Evolutionary conservation across 2,329 filamentous ascomycete genomes (phyloP), one percentile per base, ranked within the genome.

Genomic region (Neonectria sp.): DNA sequence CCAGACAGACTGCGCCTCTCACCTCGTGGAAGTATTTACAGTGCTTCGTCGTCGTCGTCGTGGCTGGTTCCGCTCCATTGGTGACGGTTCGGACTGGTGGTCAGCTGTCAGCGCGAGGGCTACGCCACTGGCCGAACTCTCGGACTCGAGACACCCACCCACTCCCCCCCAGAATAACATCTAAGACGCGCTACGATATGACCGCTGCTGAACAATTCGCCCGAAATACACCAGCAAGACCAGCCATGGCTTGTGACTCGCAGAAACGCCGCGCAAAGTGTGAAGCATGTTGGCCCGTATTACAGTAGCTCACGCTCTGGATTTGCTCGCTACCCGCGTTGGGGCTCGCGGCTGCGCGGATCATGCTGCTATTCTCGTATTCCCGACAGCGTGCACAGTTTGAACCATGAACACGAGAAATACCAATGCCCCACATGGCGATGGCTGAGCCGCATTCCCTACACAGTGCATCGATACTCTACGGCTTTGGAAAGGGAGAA

Each of bases 321-420:
- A 6, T 4, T 29, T 21, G 13, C 25, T 51, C 25, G 21, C 48
- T 21, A 31, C 48, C 17, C 27, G 48, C 48, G 27, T n/a, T 33
- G 35, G 35, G 9, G 27, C 27, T n/a, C 48, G 48, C 48, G 49
- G 49, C 27, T 31, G 49, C 17, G 49, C 29, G 49, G 49, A 31
- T 31, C 27, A 33, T 52, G 49, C 27, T 33, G 17, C 49, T 52
- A 52, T 52, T 52, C 49, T 52, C 49, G 37, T 40, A 40, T 40
- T 40, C 15, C 15, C 51, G 51, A 55, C 29, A 24, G 40, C 29
- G 49, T 51, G 45, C 33, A 48, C 61, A 53, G 27, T 55, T 31
- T 24, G n/a, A 25, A 35, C 48, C 53, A 2, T 48, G 55, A 59
- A 64, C 61, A 64, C 61, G 61, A 64, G 55, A 35, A 55, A 48